Percentiles rank a stretch among this genome's conserved stretches.
phyloP scores from a whole-genome alignment of 2,329 filamentous ascomycete genomes.

The Paraconiothyrium sp. region DNA sequence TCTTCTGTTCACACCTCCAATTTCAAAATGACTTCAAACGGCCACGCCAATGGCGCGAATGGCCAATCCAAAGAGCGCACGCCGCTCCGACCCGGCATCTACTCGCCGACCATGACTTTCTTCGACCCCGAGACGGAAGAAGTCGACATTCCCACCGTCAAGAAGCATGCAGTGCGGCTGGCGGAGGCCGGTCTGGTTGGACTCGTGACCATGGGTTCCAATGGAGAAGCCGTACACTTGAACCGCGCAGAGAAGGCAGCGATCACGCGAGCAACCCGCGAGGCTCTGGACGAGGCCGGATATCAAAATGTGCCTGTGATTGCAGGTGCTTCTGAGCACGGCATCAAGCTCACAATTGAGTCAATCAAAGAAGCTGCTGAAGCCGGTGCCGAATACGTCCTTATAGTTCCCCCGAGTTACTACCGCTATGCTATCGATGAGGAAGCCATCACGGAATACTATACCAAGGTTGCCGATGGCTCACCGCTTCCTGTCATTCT shows the following conservation, averaged over 20 bases:
- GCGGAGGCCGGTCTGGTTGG: slow-evolving; percentile 81
- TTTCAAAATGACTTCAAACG: slow-evolving; percentile 36
- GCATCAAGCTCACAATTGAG: slow-evolving; percentile 81
- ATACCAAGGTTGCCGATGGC: slow-evolving; percentile 76
- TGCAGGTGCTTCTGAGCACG: slow-evolving; percentile 82
- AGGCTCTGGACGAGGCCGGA: slow-evolving; percentile 82
- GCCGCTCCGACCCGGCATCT: slow-evolving; percentile 83
- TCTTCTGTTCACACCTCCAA: slow-evolving; percentile 12
- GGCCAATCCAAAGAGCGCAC: slow-evolving; percentile 53
- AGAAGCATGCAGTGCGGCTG: slow-evolving; percentile 81
- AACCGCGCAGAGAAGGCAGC: slow-evolving; percentile 78
- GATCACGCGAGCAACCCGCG: slow-evolving; percentile 79
- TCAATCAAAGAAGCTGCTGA: slow-evolving; percentile 72
- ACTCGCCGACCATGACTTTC: slow-evolving; percentile 90
- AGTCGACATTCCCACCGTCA: slow-evolving; percentile 80
- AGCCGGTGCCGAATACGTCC: slow-evolving; percentile 80
- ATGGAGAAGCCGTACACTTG: slow-evolving; percentile 88
- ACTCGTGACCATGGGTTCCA: slow-evolving; percentile 87
- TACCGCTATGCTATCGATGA: slow-evolving; percentile 82
- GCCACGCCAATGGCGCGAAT: slow-evolving; percentile 44
- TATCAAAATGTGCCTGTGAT: slow-evolving; percentile 81
- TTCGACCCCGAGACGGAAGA: slow-evolving; percentile 86
- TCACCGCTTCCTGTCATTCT: slow-evolving; percentile 82
- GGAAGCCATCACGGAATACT: slow-evolving; percentile 76
- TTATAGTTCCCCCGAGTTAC: slow-evolving; percentile 84